Base-by-base conservation (phyloP, 768 basidiomycete species). In the Collybia nuda region DNA sequence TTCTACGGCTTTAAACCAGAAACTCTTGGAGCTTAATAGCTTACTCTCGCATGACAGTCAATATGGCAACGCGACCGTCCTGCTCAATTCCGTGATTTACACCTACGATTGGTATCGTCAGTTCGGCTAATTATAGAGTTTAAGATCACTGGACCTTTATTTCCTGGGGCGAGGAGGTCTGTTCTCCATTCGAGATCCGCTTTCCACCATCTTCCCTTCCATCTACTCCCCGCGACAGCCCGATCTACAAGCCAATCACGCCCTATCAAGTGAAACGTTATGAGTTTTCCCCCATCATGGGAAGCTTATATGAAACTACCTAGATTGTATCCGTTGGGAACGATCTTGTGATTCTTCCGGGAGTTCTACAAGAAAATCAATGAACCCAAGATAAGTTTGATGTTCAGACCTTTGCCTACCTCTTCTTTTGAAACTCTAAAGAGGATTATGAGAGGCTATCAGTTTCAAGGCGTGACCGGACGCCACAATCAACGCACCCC, bases 21-120 rank as follows among this genome's bases (percentile, higher is more conserved):
- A 11, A 32, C 2, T 11, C 32, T 32, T 3, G 6, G 32, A 32
- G 32, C 3, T 32, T 32, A 14, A 5, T 3, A 14, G 9, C 11
- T 52, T 22, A 52, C 21, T 41, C 48, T 37, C 58, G 55, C 9
- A 59, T 56, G 42, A 92, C 83, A 4, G 86, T 92, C 37, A 93
- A 71, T 24, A 93, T 69, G n/a, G 92, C 91, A 15, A 91, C 78
- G 22, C 78, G 78, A 6, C 91, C 91, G 61, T 93, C 92, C 62
- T 90, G 87, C 9, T 79, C 70, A 39, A 94, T 93, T 44, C 78
- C 85, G 62, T 92, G 92, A 61, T 89, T 92, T 28, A 90, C 78
- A 51, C 88, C 90, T 90, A 57, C 3, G 38, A 43, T 41, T 37
- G 58, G 22, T 37, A 26, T 40, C 23, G 22, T 48, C 23, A 40